These are phyloP conservation scores for Quercus bicolor DNA, from an alignment of 306 rosid species.

Conservation along the genomic window DNA sequence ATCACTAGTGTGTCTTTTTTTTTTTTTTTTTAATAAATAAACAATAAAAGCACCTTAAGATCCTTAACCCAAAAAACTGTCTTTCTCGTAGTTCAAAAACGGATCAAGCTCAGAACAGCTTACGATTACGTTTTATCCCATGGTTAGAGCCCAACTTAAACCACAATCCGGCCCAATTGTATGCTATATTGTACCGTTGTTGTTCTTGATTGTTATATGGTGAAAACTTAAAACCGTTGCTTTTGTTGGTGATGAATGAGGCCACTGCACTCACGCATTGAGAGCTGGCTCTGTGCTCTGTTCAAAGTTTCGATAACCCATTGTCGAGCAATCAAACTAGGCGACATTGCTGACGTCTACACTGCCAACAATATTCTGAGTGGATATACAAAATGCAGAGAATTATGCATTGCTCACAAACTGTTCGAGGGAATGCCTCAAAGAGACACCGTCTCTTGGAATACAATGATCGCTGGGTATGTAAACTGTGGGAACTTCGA, in stretches of 20 bases:
- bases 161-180: neutral
- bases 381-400: conserved; percentile 31
- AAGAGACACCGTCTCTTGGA: conserved; percentile 77
- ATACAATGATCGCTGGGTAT: conserved; percentile 55
- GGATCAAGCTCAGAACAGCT: too few relatives aligned
- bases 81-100: too few relatives aligned
- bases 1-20: too few relatives aligned
- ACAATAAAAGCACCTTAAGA: too few relatives aligned
- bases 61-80: too few relatives aligned
- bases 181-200: neutral
- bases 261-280: conserved; percentile 33
- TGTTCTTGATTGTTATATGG: neutral
- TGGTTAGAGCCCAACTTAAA: too few relatives aligned
- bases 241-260: conserved; percentile 42
- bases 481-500: conserved; percentile 36
- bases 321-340: conserved; percentile 55
- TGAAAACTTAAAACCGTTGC: neutral
- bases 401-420: conserved; percentile 35
- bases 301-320: conserved; percentile 42
- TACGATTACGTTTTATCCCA: too few relatives aligned
- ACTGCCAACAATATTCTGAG: conserved; percentile 57
- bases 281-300: conserved; percentile 28
- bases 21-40: too few relatives aligned
- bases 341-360: conserved; percentile 42
- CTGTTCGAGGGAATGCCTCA: conserved; percentile 63